phyloP scores from a whole-genome alignment of 768 basidiomycete species.

The Podaxis rugospora region DNA sequence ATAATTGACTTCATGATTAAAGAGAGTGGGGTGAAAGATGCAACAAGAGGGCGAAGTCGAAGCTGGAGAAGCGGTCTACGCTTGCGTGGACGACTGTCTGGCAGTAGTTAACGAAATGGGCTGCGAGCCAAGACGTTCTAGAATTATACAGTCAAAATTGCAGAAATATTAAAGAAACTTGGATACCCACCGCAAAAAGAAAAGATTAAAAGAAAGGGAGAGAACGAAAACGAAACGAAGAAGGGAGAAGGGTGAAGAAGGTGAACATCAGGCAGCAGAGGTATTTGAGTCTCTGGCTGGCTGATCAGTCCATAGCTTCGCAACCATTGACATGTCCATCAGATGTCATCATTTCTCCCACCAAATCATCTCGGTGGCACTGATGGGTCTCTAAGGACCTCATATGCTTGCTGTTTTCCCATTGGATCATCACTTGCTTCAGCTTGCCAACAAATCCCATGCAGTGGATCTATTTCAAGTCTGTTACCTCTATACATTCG shows the following conservation, averaged over 20 bases:
- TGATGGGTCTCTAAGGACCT: slow-evolving; percentile 13
- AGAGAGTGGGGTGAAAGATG: slow-evolving; percentile 38
- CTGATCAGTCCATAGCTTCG: slow-evolving; percentile 25
- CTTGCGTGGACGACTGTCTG: slow-evolving; percentile 60
- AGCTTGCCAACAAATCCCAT: slow-evolving; percentile 9
- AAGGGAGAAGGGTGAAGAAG: slow-evolving; percentile 25
- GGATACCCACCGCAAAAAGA: slow-evolving; percentile 39
- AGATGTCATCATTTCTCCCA: slow-evolving; percentile 28
- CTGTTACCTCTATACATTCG: slow-evolving; percentile 13
- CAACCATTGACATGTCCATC: slow-evolving; percentile 32
- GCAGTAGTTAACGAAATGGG: slow-evolving; percentile 43
- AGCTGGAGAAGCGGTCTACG: slow-evolving; percentile 64
- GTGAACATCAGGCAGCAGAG: slow-evolving; percentile 4
- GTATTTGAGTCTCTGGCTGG: slow-evolving; percentile 31
- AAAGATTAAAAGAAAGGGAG: slow-evolving; percentile 32
- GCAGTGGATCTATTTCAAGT: slow-evolving; percentile 16
- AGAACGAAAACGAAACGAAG: slow-evolving; percentile 39
- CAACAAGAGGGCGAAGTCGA: slow-evolving; percentile 34
- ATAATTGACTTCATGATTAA: slow-evolving; percentile 63
- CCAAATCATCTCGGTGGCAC: slow-evolving; percentile 16
- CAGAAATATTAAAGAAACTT: slow-evolving; percentile 21
- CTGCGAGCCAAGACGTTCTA: slow-evolving; percentile 39
- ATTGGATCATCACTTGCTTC: slow-evolving; percentile 14
- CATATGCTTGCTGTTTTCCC: slow-evolving; percentile 17
- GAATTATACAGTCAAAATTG: slow-evolving; percentile 30